Percentiles rank a stretch among this genome's conserved stretches.
Evolutionary conservation across 352 stramenopile genomes (phyloP).

Genomic region (Discostella stelligera): DNA sequence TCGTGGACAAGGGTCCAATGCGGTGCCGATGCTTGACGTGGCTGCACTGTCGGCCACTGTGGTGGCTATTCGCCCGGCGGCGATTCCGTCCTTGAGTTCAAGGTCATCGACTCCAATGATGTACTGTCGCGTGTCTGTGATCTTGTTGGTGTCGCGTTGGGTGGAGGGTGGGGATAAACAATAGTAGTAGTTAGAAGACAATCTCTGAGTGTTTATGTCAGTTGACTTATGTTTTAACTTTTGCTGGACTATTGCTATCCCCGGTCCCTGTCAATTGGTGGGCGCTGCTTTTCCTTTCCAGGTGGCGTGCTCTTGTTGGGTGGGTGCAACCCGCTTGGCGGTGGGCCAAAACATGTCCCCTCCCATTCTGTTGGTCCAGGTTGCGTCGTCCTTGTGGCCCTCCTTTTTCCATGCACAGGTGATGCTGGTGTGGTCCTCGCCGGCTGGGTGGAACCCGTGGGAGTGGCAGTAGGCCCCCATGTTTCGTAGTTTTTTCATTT

Average conservation of each 20-base stretch:
- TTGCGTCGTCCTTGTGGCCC: too few relatives aligned
- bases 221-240: too few relatives aligned
- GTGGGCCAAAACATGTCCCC: too few relatives aligned
- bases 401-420: background rate
- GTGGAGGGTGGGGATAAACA: background rate
- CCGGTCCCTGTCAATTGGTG: too few relatives aligned
- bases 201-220: background rate
- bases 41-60: background rate
- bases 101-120: background rate
- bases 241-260: too few relatives aligned
- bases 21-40: background rate
- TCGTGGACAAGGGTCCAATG: background rate
- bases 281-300: too few relatives aligned
- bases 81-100: background rate
- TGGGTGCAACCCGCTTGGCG: too few relatives aligned
- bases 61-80: background rate
- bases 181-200: background rate
- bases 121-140: background rate
- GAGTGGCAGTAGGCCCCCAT: background rate
- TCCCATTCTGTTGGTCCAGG: too few relatives aligned
- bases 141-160: background rate
- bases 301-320: too few relatives aligned
- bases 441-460: background rate
- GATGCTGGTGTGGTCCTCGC: background rate
- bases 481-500: background rate